phyloP scores from a whole-genome alignment of 1,284 basidiomycete genomes.

The Golubevia pallescens region DNA sequence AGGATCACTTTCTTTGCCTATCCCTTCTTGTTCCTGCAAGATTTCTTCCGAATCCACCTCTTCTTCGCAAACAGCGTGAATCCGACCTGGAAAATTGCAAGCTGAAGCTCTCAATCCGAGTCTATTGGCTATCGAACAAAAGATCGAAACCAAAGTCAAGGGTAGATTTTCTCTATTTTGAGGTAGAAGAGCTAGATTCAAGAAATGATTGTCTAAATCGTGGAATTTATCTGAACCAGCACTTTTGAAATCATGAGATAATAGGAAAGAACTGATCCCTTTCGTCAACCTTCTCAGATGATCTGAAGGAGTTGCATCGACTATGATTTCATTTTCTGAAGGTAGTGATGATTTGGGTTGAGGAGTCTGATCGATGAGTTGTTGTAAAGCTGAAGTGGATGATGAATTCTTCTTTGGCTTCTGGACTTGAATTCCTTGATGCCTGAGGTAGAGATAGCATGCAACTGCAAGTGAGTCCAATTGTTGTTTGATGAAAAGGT shows the following conservation, averaged over 20 bases:
- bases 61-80: constrained; percentile 21
- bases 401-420: no score
- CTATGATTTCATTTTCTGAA: neutral
- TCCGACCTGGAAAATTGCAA: constrained; percentile 29
- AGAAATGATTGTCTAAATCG: constrained; percentile 28
- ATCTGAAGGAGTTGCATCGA: constrained; percentile 3
- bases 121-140: constrained; percentile 30
- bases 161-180: constrained; percentile 27
- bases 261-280: constrained; percentile 29
- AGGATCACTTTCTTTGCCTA: neutral
- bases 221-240: constrained; percentile 16
- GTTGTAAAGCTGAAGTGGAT: no score
- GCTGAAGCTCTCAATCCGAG: constrained; percentile 27
- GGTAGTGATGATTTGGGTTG: no score
- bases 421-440: neutral
- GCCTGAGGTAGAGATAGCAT: constrained; percentile 31
- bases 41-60: neutral
- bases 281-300: neutral
- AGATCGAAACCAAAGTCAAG: constrained; percentile 27
- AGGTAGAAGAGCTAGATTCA: neutral
- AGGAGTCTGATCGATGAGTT: neutral
- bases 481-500: constrained; percentile 15
- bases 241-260: constrained; percentile 22
- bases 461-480: constrained; percentile 28
- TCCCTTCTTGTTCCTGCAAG: neutral